Conservation (phyloP, 2,329 filamentous ascomycete species). For the Stemphylium vesicarium region DNA sequence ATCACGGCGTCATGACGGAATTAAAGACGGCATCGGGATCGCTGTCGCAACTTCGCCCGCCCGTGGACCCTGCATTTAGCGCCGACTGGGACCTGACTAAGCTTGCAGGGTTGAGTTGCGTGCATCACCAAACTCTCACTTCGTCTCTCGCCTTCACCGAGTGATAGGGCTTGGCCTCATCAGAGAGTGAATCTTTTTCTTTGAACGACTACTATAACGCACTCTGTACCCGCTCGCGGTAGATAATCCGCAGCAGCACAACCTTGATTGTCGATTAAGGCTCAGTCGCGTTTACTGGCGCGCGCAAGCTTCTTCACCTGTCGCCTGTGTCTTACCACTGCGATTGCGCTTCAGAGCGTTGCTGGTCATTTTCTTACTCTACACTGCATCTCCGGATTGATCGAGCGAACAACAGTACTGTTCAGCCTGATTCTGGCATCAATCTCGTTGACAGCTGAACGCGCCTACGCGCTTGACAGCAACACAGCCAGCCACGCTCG, state of each 20-base stretch:
- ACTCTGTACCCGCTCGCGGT: not conserved
- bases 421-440: not conserved
- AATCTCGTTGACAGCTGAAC: not conserved
- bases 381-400: not conserved
- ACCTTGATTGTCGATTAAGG: not conserved
- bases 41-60: conserved; percentile 11
- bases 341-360: not conserved
- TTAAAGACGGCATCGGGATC: conserved; percentile 5
- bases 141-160: conserved; percentile 8
- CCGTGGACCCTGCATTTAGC: conserved; percentile 15
- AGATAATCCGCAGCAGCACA: not conserved
- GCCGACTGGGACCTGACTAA: not conserved
- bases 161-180: not conserved
- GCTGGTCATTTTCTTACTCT: not conserved
- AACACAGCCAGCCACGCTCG: not conserved
- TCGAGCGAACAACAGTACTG: not conserved
- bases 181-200: not conserved
- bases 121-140: conserved; percentile 4
- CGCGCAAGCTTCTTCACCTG: not conserved
- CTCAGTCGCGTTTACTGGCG: not conserved
- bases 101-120: conserved; percentile 8
- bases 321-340: conserved; percentile 1
- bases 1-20: conserved; percentile 25
- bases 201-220: not conserved
- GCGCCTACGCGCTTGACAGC: not conserved